Percentiles rank a stretch among this genome's conserved stretches.
phyloP scores from a whole-genome alignment of 495 filamentous ascomycete species.

The Penicillium lividum region DNA sequence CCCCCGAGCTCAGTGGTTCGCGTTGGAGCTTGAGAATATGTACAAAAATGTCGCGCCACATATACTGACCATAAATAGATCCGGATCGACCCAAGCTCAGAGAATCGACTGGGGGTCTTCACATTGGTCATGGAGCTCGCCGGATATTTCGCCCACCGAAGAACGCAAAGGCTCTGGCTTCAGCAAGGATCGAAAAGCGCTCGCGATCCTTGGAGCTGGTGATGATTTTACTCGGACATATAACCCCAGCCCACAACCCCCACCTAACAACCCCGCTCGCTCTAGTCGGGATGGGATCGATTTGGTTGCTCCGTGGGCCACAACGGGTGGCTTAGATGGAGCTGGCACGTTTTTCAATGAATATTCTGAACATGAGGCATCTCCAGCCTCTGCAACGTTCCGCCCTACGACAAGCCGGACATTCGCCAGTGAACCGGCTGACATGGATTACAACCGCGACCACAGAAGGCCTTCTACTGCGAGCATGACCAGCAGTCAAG shows the following conservation, averaged over 20 bases:
- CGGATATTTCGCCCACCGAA: conserved; percentile 47
- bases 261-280: conserved; percentile 28
- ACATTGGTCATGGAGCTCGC: conserved; percentile 47
- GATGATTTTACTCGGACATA: conserved; percentile 31
- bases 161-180: conserved; percentile 43
- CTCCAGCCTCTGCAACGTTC: conserved; percentile 65
- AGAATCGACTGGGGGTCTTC: conserved; percentile 38
- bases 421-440: conserved; percentile 66
- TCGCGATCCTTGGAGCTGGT: conserved; percentile 34
- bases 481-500: conserved; percentile 86
- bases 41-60: background rate
- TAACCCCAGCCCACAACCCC: conserved; percentile 30
- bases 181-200: conserved; percentile 41
- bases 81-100: conserved; percentile 24
- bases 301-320: conserved; percentile 39
- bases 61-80: conserved; percentile 21
- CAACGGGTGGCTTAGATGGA: conserved; percentile 35
- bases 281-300: conserved; percentile 31
- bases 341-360: conserved; percentile 48
- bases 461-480: conserved; percentile 85
- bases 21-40: background rate
- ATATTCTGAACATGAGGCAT: conserved; percentile 41
- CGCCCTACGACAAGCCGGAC: conserved; percentile 64
- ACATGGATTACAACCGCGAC: conserved; percentile 65
- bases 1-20: background rate